Base-by-base conservation (phyloP, 768 basidiomycete genomes). In the Leccinum olivaceopallidum region DNA sequence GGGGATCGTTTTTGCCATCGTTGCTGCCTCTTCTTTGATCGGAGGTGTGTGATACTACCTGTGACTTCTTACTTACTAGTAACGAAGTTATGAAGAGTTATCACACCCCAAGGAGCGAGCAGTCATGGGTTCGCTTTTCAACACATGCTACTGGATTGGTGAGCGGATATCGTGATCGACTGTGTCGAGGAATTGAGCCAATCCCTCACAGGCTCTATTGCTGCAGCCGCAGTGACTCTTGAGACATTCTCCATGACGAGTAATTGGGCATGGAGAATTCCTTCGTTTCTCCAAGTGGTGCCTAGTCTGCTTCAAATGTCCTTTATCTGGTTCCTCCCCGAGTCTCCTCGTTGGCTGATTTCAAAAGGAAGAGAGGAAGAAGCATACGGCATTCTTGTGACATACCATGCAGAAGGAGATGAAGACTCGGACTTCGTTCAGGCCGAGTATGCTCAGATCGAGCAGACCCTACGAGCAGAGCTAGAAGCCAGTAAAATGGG, bases 261-360 rank as follows among this genome's bases (percentile, higher is more conserved):
- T 53, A 79, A 83, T 64, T 86, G 85, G 85, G 84, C 82, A 12
- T 88, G 87, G 87, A 79, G 87, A n/a, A 85, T 88, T 22, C 87
- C 86, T 0, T 70, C 65, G 1, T 83, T 85, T n/a, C 77, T 87
- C 6, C 87, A 88, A 69, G 63, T 82, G 36, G 67, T 79, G 1
- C 87, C 87, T 2, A 81, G 80, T 60, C 34, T 77, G 12, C 71
- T 87, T 22, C 86, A 88, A 62, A 66, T 87, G 49, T 60, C 63
- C 28, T 84, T 88, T 69, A 77, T 88, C 56, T 80, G 73, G 67
- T 82, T 84, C 66, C 73, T 87, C 16, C 85, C 85, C 3, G 87
- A 89, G 66, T 86, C 84, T 12, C 87, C 87, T 16, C 80, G 84
- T 42, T 88, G 85, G 85, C 78, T 88, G 5, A 76, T 87, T 32